Evolutionary conservation across 208 protist genomes (phyloP), one percentile per base, ranked within the genome.

Genomic region (Acanthamoeba rhysodes): DNA sequence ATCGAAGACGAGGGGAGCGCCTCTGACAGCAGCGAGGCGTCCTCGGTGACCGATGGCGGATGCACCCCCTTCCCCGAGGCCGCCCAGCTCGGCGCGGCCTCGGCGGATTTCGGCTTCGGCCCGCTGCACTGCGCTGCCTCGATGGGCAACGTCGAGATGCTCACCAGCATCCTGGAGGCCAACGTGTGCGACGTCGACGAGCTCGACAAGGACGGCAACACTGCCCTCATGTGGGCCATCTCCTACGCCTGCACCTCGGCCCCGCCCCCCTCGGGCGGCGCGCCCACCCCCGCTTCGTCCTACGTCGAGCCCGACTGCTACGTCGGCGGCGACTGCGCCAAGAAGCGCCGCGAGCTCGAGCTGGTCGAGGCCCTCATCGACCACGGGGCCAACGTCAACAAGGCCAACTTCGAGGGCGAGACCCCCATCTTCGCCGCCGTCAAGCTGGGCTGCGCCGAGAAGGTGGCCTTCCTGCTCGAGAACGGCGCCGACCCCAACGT

Each of bases 331-430:
- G 80, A 57, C 8, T 14, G 14, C 14, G 80, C 27, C 80, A 57
- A 57, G 50, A 90, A 62, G 87, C 37, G 87, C 55, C 9, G 8
- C 37, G 59, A 92, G 64, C 14, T 50, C 14, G 87, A 72, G 27
- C 66, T 84, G 10, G 37, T 94, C 16, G 66, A 94, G 90, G 68
- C 64, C 22, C 76, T 96, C 4, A 16, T 96, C 6, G 62, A 94
- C 14, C 70, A 85, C 57, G 95, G 95, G 22, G 95, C 95, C 27
- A 93, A 96, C 29, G 29, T 90, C 5, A 96, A 96, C 59, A 59
- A 87, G 20, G 10, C 22, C 3, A 91, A 95, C 76, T 37, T 87
- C 10, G 64, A 29, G 14, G 57, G 95, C 27, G 34, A 80, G 7
- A 93, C 95, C 7, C 95, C 95, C 10, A 74, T 96, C 24, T 90